phyloP scores from a whole-genome alignment of 1,284 basidiomycete genomes.

The Leccinum griseonigrum region DNA sequence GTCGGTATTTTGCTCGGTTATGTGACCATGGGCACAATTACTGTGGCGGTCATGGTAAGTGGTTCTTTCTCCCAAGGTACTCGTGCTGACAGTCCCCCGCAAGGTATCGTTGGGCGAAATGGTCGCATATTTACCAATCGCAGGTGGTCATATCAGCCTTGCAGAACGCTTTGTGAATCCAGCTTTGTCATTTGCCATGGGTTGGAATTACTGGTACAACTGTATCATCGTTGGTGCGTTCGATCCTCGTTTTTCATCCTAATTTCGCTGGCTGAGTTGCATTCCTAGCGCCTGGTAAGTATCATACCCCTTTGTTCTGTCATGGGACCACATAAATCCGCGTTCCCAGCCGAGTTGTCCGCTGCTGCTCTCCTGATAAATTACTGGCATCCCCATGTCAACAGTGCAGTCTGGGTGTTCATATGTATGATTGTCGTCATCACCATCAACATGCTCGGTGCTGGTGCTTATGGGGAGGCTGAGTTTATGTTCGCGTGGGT shows the following conservation, averaged over 20 bases:
- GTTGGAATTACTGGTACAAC: conserved; percentile 72
- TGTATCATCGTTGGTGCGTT: conserved; percentile 50
- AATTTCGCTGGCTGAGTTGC: not conserved
- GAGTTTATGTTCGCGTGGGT: conserved; percentile 54
- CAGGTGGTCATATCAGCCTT: conserved; percentile 66
- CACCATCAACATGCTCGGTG: conserved; percentile 64
- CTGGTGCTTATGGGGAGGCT: conserved; percentile 50
- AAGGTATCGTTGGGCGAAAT: conserved; percentile 43
- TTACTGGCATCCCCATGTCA: conserved; percentile 53
- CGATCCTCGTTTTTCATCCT: not conserved
- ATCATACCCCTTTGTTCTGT: too few relatives aligned
- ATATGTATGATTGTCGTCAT: conserved; percentile 63
- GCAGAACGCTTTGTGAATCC: conserved; percentile 73
- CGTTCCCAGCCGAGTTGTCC: conserved; percentile 53
- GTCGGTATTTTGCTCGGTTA: conserved; percentile 67
- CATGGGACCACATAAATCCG: not conserved
- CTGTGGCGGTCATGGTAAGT: conserved; percentile 55
- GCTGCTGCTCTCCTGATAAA: conserved; percentile 65
- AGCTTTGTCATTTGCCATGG: conserved; percentile 67
- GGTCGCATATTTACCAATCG: conserved; percentile 40
- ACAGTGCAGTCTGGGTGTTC: conserved; percentile 62
- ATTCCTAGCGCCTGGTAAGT: conserved; percentile 15
- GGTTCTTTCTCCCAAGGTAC: not conserved
- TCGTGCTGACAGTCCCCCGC: not conserved
- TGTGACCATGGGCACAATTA: conserved; percentile 57